phyloP scores from a whole-genome alignment of 2,329 filamentous ascomycete genomes.

The Tricladium varicosporioides region DNA sequence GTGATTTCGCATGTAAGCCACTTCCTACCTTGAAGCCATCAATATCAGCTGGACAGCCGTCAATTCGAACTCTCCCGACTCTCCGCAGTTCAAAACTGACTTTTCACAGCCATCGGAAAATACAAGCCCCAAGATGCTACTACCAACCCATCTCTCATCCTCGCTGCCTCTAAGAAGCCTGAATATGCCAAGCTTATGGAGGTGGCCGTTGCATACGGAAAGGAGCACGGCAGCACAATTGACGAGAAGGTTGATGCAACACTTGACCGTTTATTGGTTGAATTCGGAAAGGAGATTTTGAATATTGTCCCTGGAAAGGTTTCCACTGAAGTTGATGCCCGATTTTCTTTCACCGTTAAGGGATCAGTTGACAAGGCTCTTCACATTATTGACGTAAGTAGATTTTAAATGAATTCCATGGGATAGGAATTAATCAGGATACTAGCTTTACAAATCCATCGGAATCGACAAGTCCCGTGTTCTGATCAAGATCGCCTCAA shows the following conservation, averaged over 20 bases:
- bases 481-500: slow-evolving; percentile 98
- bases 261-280: slow-evolving; percentile 90
- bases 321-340: slow-evolving; percentile 96
- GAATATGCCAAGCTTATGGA: slow-evolving; percentile 95
- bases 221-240: slow-evolving; percentile 65
- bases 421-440: no score
- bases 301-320: slow-evolving; percentile 97
- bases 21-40: slow-evolving; percentile 13
- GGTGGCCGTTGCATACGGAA: slow-evolving; percentile 79
- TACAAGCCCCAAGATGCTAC: slow-evolving; percentile 99
- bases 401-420: neutral
- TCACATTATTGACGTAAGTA: slow-evolving; percentile 86
- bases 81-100: slow-evolving; percentile 12
- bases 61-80: slow-evolving; percentile 1
- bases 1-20: slow-evolving; percentile 73
- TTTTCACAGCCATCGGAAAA: slow-evolving; percentile 79
- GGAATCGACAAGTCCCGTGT: slow-evolving; percentile 92
- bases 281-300: slow-evolving; percentile 98
- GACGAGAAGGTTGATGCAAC: slow-evolving; percentile 86
- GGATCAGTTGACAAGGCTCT: slow-evolving; percentile 92
- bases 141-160: slow-evolving; percentile 98
- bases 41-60: neutral
- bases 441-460: slow-evolving; percentile 85
- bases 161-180: slow-evolving; percentile 96
- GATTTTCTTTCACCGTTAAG: slow-evolving; percentile 93